Conservation (phyloP, 352 stramenopile species). For the Phytophthora lateralis region DNA sequence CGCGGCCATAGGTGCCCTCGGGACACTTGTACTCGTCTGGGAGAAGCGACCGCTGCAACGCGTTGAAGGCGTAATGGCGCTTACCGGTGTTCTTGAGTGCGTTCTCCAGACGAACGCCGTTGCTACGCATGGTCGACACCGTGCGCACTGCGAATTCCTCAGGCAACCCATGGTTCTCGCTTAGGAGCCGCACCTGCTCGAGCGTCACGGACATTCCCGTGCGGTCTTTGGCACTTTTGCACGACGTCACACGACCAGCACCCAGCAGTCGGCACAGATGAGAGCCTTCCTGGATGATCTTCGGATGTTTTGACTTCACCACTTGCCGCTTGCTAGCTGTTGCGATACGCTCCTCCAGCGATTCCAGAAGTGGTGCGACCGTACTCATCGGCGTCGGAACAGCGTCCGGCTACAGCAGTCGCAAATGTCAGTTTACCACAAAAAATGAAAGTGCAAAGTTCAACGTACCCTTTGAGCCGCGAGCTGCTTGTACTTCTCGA, state of each 20-base stretch:
- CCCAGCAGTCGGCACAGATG: slow-evolving; percentile 82
- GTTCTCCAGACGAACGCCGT: slow-evolving; percentile 74
- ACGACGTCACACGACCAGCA: slow-evolving; percentile 92
- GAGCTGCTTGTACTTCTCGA: slow-evolving; percentile 69
- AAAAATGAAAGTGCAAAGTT: background rate
- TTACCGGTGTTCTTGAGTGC: slow-evolving; percentile 81
- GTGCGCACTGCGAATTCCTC: slow-evolving; percentile 64
- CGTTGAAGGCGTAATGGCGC: slow-evolving; percentile 78
- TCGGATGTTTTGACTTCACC: slow-evolving; percentile 76
- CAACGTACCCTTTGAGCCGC: slow-evolving; percentile 39
- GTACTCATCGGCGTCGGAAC: slow-evolving; percentile 52
- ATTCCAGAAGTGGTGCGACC: slow-evolving; percentile 47
- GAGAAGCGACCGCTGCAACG: slow-evolving; percentile 74
- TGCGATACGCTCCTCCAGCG: slow-evolving; percentile 58
- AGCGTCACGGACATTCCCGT: slow-evolving; percentile 96
- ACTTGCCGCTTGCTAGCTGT: slow-evolving; percentile 63
- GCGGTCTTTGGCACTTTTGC: slow-evolving; percentile 96
- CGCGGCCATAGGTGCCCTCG: slow-evolving; percentile 81
- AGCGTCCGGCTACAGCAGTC: slow-evolving; percentile 37
- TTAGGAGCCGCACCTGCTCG: slow-evolving; percentile 84
- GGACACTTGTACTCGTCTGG: slow-evolving; percentile 81
- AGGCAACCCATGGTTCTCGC: slow-evolving; percentile 62
- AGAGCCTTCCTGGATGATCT: slow-evolving; percentile 78
- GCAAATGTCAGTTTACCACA: slow-evolving; percentile 14
- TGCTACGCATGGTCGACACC: slow-evolving; percentile 79